A percentile compares a stretch with the other conserved stretches of the same genome.
These are phyloP conservation scores for Pseudopyrenochaeta lycopersici DNA, from an alignment of 2,329 filamentous ascomycete species.

Conservation along the genomic window DNA sequence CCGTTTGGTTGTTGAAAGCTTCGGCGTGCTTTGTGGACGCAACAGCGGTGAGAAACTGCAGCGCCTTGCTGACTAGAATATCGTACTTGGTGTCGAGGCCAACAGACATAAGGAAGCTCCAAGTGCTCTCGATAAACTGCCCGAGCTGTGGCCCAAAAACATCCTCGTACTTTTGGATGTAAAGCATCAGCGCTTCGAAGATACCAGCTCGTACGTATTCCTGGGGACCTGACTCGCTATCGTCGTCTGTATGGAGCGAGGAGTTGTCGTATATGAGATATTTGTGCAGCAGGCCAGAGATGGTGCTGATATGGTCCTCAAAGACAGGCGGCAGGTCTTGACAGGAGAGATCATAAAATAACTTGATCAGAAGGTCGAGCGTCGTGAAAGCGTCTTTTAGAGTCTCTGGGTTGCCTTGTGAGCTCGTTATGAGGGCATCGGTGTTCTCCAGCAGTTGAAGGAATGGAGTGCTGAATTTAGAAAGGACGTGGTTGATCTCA, in stretches of 20 bases:
- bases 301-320: constrained; percentile 82
- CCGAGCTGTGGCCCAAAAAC: constrained; percentile 83
- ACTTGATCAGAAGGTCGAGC: constrained; percentile 86
- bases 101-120: constrained; percentile 87
- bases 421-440: constrained; percentile 75
- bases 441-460: constrained; percentile 79
- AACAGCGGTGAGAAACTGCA: constrained; percentile 93
- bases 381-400: constrained; percentile 84
- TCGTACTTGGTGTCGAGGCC: constrained; percentile 93
- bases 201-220: constrained; percentile 94
- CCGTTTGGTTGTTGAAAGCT: constrained; percentile 83
- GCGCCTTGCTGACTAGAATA: constrained; percentile 88
- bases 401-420: constrained; percentile 76
- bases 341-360: constrained; percentile 96
- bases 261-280: constrained; percentile 90
- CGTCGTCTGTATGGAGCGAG: constrained; percentile 84
- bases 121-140: constrained; percentile 88
- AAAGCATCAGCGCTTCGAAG: constrained; percentile 88
- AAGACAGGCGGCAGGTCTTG: constrained; percentile 96
- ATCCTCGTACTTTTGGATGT: constrained; percentile 94
- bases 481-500: constrained; percentile 95
- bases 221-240: constrained; percentile 83
- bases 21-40: constrained; percentile 79
- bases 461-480: constrained; percentile 84
- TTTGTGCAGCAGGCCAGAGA: constrained; percentile 85